These are phyloP conservation scores for Xylariaceae sp. DNA, from an alignment of 2,329 filamentous ascomycete genomes.

Conservation along the genomic window DNA sequence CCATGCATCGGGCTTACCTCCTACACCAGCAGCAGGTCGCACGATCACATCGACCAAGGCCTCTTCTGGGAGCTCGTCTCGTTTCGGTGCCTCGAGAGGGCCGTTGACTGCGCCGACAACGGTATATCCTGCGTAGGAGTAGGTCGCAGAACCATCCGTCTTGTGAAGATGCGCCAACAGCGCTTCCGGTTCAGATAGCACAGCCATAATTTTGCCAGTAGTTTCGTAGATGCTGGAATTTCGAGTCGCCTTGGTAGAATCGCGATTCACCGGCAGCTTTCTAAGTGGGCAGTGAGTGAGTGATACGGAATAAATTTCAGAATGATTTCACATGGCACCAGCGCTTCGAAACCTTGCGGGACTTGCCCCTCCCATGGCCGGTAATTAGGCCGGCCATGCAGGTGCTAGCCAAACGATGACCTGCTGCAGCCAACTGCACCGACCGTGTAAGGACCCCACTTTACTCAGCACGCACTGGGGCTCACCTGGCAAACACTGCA, in stretches of 20 bases:
- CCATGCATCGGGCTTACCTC: conserved; percentile 50
- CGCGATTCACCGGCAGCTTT: not conserved
- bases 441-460: not conserved
- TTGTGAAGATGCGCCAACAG: conserved; percentile 58
- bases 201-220: conserved; percentile 37
- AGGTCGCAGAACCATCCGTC: conserved; percentile 75
- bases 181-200: conserved; percentile 45
- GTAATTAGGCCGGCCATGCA: not conserved
- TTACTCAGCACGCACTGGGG: not conserved
- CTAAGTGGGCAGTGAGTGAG: not conserved
- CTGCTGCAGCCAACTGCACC: not conserved
- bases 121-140: conserved; percentile 69
- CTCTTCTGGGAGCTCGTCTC: conserved; percentile 89
- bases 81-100: conserved; percentile 80
- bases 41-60: conserved; percentile 86
- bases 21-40: conserved; percentile 77
- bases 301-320: not conserved
- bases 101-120: conserved; percentile 86
- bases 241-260: not conserved
- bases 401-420: not conserved
- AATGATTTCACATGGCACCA: not conserved
- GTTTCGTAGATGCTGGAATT: not conserved
- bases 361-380: not conserved
- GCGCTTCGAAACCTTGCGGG: not conserved
- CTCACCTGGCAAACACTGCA: not conserved